These are phyloP conservation scores for Stagonosporopsis tanaceti DNA, from an alignment of 2,329 filamentous ascomycete genomes.

Conservation along the genomic window DNA sequence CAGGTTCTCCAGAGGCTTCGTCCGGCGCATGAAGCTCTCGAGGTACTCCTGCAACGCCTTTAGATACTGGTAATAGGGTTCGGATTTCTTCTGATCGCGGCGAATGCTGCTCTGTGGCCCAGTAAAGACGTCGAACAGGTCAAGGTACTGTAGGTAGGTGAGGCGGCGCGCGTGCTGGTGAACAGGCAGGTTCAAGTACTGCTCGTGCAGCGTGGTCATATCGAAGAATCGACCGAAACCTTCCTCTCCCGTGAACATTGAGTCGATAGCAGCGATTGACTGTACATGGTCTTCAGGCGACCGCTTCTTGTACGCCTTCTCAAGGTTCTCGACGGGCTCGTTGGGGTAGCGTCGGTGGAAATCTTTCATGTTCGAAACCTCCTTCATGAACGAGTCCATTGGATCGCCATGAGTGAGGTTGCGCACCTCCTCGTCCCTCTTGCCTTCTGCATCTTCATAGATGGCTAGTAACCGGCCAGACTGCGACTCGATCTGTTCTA, in stretches of 20 bases:
- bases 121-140: conserved; percentile 86
- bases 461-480: conserved; percentile 81
- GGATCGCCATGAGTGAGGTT: conserved; percentile 83
- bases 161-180: conserved; percentile 73
- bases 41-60: conserved; percentile 82
- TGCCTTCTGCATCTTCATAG: conserved; percentile 79
- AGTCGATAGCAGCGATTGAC: conserved; percentile 75
- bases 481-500: conserved; percentile 87
- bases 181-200: conserved; percentile 87
- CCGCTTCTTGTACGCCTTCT: conserved; percentile 84
- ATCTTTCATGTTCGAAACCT: conserved; percentile 79
- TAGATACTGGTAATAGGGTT: conserved; percentile 91
- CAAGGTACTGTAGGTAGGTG: conserved; percentile 91
- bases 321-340: conserved; percentile 93
- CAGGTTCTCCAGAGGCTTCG: conserved; percentile 83
- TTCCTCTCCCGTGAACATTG: conserved; percentile 95
- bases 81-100: conserved; percentile 84
- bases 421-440: conserved; percentile 80
- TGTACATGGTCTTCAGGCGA: conserved; percentile 69
- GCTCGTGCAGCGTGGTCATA: conserved; percentile 81
- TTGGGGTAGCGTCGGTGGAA: conserved; percentile 93
- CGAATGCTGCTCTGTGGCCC: conserved; percentile 77
- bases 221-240: conserved; percentile 93
- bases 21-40: conserved; percentile 85
- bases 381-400: conserved; percentile 90